Conservation (phyloP, 1,284 basidiomycete species). For the Nidula niveotomentosa region DNA sequence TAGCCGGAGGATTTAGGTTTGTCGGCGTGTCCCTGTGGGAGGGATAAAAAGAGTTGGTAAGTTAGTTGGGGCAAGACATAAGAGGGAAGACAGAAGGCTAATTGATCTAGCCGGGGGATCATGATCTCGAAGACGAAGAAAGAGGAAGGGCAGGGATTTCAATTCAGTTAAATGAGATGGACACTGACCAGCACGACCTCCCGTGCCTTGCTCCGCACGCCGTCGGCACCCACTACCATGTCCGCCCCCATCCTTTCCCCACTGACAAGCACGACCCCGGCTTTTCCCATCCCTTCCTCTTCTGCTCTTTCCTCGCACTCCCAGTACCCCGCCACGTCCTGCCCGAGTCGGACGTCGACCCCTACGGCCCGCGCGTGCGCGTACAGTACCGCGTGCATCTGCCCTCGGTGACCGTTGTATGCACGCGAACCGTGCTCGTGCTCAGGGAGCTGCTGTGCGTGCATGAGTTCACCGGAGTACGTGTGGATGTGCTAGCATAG, state of each 20-base stretch:
- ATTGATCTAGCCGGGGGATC: too few species aligned
- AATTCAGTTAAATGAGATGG: neutral
- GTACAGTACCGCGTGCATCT: neutral
- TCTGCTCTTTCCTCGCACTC: neutral
- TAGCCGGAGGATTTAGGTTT: constrained; percentile 5
- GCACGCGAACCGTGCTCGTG: neutral
- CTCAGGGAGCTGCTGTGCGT: neutral
- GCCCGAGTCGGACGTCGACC: neutral
- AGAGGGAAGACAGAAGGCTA: neutral
- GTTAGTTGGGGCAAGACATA: neutral
- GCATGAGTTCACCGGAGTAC: neutral
- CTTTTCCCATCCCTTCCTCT: neutral
- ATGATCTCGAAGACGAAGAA: too few species aligned
- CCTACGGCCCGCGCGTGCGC: neutral
- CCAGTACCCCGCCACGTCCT: neutral
- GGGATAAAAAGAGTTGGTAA: neutral
- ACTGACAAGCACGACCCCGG: neutral
- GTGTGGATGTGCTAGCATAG: neutral
- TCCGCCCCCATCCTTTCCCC: neutral
- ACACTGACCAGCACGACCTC: neutral
- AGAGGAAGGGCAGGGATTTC: neutral
- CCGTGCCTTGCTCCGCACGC: neutral
- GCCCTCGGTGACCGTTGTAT: neutral
- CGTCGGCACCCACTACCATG: neutral
- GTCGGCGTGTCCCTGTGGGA: constrained; percentile 2